Evolutionary conservation across 306 rosid species (phyloP), one percentile per base, ranked within the genome.

Genomic region (Trifolium pratense): DNA sequence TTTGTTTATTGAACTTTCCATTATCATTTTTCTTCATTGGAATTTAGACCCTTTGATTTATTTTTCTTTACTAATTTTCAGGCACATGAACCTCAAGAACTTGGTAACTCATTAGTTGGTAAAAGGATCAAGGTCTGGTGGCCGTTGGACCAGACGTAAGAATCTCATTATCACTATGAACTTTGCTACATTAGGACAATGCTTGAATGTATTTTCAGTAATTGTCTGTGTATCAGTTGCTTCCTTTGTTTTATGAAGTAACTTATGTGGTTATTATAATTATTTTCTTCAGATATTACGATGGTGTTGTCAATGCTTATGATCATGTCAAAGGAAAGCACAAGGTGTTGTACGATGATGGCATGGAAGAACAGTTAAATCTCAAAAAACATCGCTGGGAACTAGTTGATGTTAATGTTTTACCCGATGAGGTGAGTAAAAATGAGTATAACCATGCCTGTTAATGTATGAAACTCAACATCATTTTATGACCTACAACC

Each of bases 131-230:
- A 70, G 70, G 89, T 93, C 55, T 93, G 91, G 96, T 93, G 98
- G 97, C 98, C 98, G 12, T 18, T 61, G 66, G 98, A 93, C 75
- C 84, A 70, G 70, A 61, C 0, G 98, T 93, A 79, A 87, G 97
- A 85, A 61, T 59, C 68, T 80, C 70, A 42, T 49, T 73, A 52
- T 34, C 59, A 16, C 64, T 43, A 45, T 21, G 55, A 16, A 34
- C 36, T 58, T 56, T 17, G 17, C 74, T 64, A 63, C 61, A 57
- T 53, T 68, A 55, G 60, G 15, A 43, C 49, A 43, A 43, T 13
- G 49, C 49, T 43, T 68, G 60, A 17, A 37, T 3, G 21, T 21
- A 66, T 58, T 42, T 42, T 78, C 23, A 36, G 62, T 5, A 46
- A 21, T 57, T 16, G 1, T 39, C 12, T 62, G 57, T 55, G 46